These are phyloP conservation scores for Aspergillus cavernicola DNA, from an alignment of 495 filamentous ascomycete species.

Conservation along the genomic window DNA sequence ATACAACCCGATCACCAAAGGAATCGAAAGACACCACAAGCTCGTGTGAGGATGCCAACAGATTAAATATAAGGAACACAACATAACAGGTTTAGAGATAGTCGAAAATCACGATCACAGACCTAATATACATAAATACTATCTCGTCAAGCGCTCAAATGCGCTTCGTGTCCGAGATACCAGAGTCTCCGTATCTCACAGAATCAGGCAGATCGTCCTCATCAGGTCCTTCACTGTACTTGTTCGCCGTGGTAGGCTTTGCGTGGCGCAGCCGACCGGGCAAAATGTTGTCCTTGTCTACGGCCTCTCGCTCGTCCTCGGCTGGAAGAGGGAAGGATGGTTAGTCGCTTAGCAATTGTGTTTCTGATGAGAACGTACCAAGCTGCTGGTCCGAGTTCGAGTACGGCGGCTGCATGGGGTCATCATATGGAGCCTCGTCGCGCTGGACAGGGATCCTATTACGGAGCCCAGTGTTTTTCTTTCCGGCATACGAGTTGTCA, in stretches of 20 bases:
- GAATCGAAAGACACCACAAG: too few relatives aligned
- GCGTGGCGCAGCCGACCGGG: conserved; percentile 22
- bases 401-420: conserved; percentile 24
- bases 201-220: too few relatives aligned
- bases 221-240: conserved; percentile 28
- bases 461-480: conserved; percentile 3
- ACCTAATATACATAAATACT: too few relatives aligned
- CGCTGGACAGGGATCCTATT: conserved; percentile 5
- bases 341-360: too few relatives aligned
- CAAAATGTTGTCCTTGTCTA: conserved; percentile 25
- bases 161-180: too few relatives aligned
- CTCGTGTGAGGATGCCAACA: too few relatives aligned
- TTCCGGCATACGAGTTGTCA: conserved; percentile 21
- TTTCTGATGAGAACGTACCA: conserved; percentile 23
- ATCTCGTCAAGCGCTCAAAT: too few relatives aligned
- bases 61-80: too few relatives aligned
- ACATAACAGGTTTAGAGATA: too few relatives aligned
- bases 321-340: conserved; percentile 1
- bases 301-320: conserved; percentile 23
- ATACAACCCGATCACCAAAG: too few relatives aligned
- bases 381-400: conserved; percentile 23
- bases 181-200: too few relatives aligned
- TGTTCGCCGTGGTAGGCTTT: conserved; percentile 19
- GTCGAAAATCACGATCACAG: too few relatives aligned
- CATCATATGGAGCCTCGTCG: conserved; percentile 16